These are phyloP conservation scores for Parastagonospora nodorum DNA, from an alignment of 2,329 filamentous ascomycete species.

Conservation along the genomic window DNA sequence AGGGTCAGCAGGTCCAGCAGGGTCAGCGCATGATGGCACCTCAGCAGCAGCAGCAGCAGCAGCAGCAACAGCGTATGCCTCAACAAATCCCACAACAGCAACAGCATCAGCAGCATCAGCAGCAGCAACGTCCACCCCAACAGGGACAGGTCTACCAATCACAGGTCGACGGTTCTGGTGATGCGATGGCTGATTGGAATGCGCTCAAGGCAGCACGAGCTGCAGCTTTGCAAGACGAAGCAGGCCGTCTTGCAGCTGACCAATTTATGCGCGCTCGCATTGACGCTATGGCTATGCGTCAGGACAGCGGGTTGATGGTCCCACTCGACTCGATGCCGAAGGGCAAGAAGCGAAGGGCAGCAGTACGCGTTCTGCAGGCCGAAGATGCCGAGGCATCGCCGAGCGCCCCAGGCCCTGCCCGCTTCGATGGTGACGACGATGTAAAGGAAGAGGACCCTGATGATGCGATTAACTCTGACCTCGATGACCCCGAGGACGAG, in stretches of 20 bases:
- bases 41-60: conserved; percentile 39
- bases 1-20: conserved; percentile 28
- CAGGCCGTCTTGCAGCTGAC: conserved; percentile 63
- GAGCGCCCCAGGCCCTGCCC: conserved; percentile 41
- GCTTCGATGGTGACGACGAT: conserved; percentile 63
- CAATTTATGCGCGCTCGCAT: conserved; percentile 71
- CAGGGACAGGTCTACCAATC: conserved; percentile 50
- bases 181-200: conserved; percentile 60
- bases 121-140: conserved; percentile 33
- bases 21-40: conserved; percentile 32
- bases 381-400: conserved; percentile 55
- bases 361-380: conserved; percentile 53
- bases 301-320: conserved; percentile 79
- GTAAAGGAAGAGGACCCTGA: conserved; percentile 70
- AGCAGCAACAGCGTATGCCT: conserved; percentile 40
- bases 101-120: conserved; percentile 34
- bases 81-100: conserved; percentile 20
- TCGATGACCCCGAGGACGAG: conserved; percentile 92
- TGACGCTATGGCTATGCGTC: conserved; percentile 65
- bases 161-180: conserved; percentile 79
- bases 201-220: conserved; percentile 65
- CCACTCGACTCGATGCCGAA: conserved; percentile 65
- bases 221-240: conserved; percentile 54
- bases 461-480: conserved; percentile 97
- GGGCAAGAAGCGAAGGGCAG: conserved; percentile 48